A percentile compares a stretch with the other conserved stretches of the same genome.
These are phyloP conservation scores for Imleria badia DNA, from an alignment of 768 basidiomycete genomes.

Conservation along the genomic window DNA sequence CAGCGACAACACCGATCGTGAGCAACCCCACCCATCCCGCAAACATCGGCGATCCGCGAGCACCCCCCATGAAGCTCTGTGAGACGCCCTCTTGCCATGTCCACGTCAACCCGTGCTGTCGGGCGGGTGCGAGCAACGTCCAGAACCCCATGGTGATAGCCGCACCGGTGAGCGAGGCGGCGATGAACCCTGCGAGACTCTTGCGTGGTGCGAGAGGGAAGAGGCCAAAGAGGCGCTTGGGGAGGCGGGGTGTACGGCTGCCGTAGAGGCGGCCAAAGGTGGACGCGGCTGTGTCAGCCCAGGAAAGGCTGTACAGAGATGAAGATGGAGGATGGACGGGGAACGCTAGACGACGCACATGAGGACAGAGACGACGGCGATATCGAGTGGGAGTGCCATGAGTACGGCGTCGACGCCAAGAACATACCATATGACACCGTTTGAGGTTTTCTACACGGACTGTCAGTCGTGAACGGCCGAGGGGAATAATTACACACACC, in stretches of 20 bases:
- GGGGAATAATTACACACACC: constrained; percentile 37
- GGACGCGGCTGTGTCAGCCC: constrained; percentile 95
- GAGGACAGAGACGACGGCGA: constrained; percentile 86
- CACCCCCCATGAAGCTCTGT: constrained; percentile 21
- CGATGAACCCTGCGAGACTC: constrained; percentile 80
- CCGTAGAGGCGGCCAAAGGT: constrained; percentile 88
- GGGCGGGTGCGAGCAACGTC: constrained; percentile 55
- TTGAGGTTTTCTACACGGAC: constrained; percentile 50
- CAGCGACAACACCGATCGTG: constrained; percentile 60
- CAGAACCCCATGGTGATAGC: constrained; percentile 70
- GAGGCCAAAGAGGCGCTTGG: constrained; percentile 42
- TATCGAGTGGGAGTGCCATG: constrained; percentile 74
- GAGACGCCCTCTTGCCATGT: constrained; percentile 52
- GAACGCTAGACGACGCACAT: constrained; percentile 55
- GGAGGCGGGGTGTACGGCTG: constrained; percentile 60
- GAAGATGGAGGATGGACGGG: not conserved
- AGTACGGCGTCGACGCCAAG: constrained; percentile 81
- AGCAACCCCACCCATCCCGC: constrained; percentile 46
- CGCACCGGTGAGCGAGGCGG: constrained; percentile 72
- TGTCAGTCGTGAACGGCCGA: not conserved
- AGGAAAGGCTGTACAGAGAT: constrained; percentile 64
- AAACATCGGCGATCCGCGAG: constrained; percentile 3
- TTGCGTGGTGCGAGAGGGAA: constrained; percentile 81
- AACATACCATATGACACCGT: constrained; percentile 90
- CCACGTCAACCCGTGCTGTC: constrained; percentile 50